Conservation (phyloP, 2,329 filamentous ascomycete genomes). For the Epichloe festucae region DNA sequence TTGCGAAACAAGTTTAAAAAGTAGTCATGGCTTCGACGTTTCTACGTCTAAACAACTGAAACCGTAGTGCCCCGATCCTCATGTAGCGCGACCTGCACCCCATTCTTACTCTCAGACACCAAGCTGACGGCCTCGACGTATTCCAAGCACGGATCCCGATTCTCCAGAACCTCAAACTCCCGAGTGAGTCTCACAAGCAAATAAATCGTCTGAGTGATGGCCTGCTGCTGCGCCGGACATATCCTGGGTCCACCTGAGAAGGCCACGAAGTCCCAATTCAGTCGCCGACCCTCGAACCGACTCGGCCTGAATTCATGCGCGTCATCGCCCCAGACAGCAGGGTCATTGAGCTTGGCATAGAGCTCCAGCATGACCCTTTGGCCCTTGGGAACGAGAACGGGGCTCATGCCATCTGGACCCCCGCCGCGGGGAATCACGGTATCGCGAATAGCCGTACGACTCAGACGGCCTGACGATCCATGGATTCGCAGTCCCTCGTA, state of each 20-base stretch:
- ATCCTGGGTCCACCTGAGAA: constrained; percentile 3
- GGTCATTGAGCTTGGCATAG: neutral
- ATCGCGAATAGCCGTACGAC: constrained; percentile 3
- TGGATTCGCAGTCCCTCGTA: constrained; percentile 1
- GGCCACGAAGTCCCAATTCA: constrained; percentile 2
- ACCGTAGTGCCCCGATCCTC: neutral
- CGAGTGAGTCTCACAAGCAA: neutral
- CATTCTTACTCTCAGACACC: constrained; percentile 1
- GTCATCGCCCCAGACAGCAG: constrained; percentile 1
- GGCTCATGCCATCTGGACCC: neutral
- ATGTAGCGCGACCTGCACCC: constrained; percentile 1
- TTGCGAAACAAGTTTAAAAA: too few species aligned
- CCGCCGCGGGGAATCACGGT: constrained; percentile 3
- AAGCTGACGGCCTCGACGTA: constrained; percentile 1
- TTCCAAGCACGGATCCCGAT: constrained; percentile 2
- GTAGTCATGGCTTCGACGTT: too few species aligned
- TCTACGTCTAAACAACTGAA: too few species aligned
- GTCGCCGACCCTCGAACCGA: neutral
- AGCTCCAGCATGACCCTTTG: neutral
- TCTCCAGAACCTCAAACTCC: neutral
- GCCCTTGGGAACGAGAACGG: neutral
- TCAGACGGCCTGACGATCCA: constrained; percentile 1
- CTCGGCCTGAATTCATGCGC: neutral
- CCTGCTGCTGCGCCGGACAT: constrained; percentile 4
- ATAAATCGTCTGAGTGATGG: neutral